phyloP scores from a whole-genome alignment of 2,329 filamentous ascomycete genomes.

The Neonectria magnoliae region DNA sequence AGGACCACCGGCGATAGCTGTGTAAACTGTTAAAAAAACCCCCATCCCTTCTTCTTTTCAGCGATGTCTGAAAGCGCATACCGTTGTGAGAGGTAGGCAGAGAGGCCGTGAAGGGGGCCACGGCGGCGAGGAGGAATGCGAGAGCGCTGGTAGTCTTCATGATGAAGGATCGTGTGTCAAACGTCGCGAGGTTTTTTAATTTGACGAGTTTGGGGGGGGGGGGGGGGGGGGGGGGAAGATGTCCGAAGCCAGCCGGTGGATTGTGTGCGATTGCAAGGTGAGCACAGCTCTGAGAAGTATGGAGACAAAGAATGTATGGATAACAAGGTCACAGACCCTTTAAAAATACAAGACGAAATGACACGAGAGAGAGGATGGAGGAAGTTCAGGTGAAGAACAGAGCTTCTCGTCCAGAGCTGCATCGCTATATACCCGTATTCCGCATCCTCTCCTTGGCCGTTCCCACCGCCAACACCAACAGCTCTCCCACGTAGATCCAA shows the following conservation, averaged over 20 bases:
- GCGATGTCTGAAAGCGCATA: conserved; percentile 10
- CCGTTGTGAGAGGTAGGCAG: conserved; percentile 28
- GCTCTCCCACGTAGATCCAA: conserved; percentile 3
- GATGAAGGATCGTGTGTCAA: conserved; percentile 18
- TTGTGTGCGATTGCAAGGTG: conserved; percentile 1
- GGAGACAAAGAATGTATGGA: background rate
- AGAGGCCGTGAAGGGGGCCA: conserved; percentile 32
- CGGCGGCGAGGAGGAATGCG: conserved; percentile 31
- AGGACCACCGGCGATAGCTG: background rate
- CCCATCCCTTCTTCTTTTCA: no score
- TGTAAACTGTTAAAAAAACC: background rate
- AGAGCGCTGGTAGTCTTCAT: conserved; percentile 40
- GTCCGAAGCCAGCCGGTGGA: background rate
- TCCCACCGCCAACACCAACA: background rate
- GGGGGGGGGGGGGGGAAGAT: background rate
- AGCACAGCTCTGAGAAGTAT: conserved; percentile 23
- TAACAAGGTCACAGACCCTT: conserved; percentile 31
- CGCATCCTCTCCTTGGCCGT: background rate
- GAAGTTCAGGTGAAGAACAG: background rate
- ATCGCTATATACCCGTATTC: background rate
- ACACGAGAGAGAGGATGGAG: conserved; percentile 1
- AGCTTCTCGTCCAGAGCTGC: background rate
- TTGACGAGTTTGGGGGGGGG: background rate
- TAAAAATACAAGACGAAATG: background rate
- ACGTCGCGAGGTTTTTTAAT: background rate